Conservation (phyloP, 129 eudicot genomes). For the Daucus carota region DNA sequence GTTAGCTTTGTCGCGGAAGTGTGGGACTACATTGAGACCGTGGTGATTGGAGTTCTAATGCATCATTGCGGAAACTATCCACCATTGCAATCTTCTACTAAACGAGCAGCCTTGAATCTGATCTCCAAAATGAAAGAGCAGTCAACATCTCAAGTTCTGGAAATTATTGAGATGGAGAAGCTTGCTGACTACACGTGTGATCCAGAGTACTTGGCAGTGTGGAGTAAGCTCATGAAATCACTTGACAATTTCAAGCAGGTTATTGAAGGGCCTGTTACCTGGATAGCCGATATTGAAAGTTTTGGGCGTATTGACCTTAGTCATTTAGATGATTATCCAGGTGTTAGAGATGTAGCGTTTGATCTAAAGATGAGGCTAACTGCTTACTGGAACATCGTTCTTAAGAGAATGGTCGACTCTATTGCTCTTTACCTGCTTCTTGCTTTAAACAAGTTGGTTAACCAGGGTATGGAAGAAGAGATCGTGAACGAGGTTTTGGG, state of each 20-base stretch:
- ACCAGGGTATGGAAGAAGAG: neutral
- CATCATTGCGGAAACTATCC: slow-evolving; percentile 9
- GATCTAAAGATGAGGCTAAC: slow-evolving; percentile 7
- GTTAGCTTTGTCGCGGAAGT: neutral
- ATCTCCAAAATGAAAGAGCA: neutral
- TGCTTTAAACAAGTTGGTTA: neutral
- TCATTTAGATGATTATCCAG: neutral
- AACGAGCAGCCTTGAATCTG: neutral
- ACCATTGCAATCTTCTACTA: neutral
- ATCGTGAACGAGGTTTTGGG: neutral
- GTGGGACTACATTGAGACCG: slow-evolving; percentile 1
- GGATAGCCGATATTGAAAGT: too few species aligned
- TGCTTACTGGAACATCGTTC: slow-evolving; percentile 10
- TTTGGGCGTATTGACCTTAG: neutral
- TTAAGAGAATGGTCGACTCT: slow-evolving; percentile 7
- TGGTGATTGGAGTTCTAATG: neutral
- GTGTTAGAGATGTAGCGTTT: slow-evolving; percentile 7
- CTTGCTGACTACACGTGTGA: slow-evolving; percentile 1
- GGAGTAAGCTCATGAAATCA: neutral
- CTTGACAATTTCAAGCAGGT: neutral
- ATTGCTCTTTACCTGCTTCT: slow-evolving; percentile 5
- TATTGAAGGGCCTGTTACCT: neutral
- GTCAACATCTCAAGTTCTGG: neutral
- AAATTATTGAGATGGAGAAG: slow-evolving; percentile 7
- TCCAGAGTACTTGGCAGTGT: neutral